phyloP scores from a whole-genome alignment of 139 green algal genomes.

The Auxenochlorella protothecoides region DNA sequence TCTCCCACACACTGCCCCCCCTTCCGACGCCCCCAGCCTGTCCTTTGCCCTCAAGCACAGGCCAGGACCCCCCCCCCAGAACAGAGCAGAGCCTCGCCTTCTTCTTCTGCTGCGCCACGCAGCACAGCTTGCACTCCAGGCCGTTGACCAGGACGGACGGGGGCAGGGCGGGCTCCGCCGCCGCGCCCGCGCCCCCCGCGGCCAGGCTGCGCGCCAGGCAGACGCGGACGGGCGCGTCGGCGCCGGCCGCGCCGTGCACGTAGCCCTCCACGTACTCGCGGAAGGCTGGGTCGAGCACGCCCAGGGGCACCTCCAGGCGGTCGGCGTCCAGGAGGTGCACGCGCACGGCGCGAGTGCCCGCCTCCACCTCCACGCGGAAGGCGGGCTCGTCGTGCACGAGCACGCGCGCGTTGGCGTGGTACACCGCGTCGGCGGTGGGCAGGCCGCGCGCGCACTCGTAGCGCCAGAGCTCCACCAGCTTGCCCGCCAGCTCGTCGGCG shows the following conservation, averaged over 20 bases:
- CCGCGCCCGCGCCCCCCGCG: not conserved
- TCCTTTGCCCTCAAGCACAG: not conserved
- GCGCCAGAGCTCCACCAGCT: constrained; percentile 59
- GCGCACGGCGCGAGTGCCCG: constrained; percentile 19
- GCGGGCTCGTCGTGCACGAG: constrained; percentile 63
- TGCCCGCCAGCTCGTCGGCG: constrained; percentile 47
- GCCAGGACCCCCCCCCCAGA: not conserved
- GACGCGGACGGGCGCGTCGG: constrained; percentile 2
- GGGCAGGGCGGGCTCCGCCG: constrained; percentile 17
- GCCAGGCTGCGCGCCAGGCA: constrained; percentile 50
- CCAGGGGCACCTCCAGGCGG: constrained; percentile 42
- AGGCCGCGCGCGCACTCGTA: constrained; percentile 58
- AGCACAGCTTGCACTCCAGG: constrained; percentile 83
- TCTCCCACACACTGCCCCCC: not conserved
- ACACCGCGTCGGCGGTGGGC: constrained; percentile 35
- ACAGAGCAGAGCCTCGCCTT: not conserved
- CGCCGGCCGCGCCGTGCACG: constrained; percentile 25
- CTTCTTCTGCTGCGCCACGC: constrained; percentile 12
- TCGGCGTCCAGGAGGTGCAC: constrained; percentile 64
- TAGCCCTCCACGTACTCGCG: constrained; percentile 63
- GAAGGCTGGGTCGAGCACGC: constrained; percentile 45
- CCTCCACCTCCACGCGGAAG: constrained; percentile 43
- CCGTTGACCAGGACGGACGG: constrained; percentile 59
- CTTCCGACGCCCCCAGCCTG: too few relatives aligned
- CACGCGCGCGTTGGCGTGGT: constrained; percentile 66